These are phyloP conservation scores for Backusella sp. DNA, from an alignment of 192 early-diverging fungal genomes.

Conservation along the genomic window DNA sequence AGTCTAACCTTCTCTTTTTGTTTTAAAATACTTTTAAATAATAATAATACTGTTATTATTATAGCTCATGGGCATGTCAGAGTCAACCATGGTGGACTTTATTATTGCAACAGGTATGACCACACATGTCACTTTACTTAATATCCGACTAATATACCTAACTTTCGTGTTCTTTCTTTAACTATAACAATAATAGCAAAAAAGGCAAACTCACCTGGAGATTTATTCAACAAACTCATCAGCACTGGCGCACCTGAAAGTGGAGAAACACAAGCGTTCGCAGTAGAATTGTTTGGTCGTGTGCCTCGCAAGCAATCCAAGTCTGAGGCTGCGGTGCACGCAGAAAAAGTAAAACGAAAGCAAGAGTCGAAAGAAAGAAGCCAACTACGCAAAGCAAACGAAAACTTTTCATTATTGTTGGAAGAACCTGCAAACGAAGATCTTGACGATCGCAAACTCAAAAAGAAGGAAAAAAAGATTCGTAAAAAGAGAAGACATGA, in stretches of 20 bases:
- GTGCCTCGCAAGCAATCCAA: constrained; percentile 49
- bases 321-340: constrained; percentile 31
- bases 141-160: neutral
- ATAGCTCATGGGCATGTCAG: constrained; percentile 64
- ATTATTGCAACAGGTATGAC: constrained; percentile 56
- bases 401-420: constrained; percentile 24
- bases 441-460: constrained; percentile 48
- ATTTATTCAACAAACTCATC: constrained; percentile 51
- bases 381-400: constrained; percentile 40
- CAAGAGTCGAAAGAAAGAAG: constrained; percentile 64
- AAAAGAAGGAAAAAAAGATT: constrained; percentile 42
- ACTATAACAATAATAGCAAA: constrained; percentile 38
- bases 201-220: constrained; percentile 53
- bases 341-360: constrained; percentile 45
- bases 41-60: neutral
- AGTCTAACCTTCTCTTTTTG: neutral
- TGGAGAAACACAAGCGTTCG: constrained; percentile 57
- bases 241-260: constrained; percentile 63
- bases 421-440: constrained; percentile 44
- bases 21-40: neutral
- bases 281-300: constrained; percentile 58
- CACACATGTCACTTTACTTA: neutral
- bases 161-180: neutral
- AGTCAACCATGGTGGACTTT: constrained; percentile 66
- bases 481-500: constrained; percentile 46